Conservation (phyloP, 1,139 yeast genomes). For the Suhomyces kunorum region DNA sequence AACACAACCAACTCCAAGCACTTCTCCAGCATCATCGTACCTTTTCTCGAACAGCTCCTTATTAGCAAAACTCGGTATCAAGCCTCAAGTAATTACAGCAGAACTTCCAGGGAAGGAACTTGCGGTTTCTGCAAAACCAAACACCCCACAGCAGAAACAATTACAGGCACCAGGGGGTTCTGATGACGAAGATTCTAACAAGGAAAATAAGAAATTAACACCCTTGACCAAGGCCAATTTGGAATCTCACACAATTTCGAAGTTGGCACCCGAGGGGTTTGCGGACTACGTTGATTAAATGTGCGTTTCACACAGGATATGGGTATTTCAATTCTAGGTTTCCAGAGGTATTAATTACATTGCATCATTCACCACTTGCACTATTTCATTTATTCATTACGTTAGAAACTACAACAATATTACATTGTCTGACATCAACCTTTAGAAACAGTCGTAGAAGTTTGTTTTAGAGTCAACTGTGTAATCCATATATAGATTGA, state of each 20-base stretch:
- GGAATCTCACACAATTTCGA: constrained; percentile 31
- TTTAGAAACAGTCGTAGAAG: too few relatives aligned
- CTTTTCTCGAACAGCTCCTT: constrained; percentile 39
- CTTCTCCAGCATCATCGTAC: constrained; percentile 34
- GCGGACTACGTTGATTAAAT: constrained; percentile 33
- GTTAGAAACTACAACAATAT: not conserved
- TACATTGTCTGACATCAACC: not conserved
- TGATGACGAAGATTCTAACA: constrained; percentile 16
- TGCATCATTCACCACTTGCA: not conserved
- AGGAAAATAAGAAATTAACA: constrained; percentile 19
- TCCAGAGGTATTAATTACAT: not conserved
- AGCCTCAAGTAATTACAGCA: constrained; percentile 45
- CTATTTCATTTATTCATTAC: not conserved
- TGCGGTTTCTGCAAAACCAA: constrained; percentile 13
- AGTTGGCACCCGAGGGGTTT: constrained; percentile 18
- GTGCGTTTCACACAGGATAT: too few relatives aligned
- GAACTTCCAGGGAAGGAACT: constrained; percentile 22
- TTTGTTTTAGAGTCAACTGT: too few relatives aligned
- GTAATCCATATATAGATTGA: too few relatives aligned
- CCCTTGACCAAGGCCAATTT: constrained; percentile 40
- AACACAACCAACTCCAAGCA: constrained; percentile 20
- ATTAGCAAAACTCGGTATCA: constrained; percentile 43
- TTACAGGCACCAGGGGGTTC: constrained; percentile 6
- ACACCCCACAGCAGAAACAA: constrained; percentile 8
- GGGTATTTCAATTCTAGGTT: not conserved